phyloP scores from a whole-genome alignment of 2,329 filamentous ascomycete species.

The Fusarium sp. region DNA sequence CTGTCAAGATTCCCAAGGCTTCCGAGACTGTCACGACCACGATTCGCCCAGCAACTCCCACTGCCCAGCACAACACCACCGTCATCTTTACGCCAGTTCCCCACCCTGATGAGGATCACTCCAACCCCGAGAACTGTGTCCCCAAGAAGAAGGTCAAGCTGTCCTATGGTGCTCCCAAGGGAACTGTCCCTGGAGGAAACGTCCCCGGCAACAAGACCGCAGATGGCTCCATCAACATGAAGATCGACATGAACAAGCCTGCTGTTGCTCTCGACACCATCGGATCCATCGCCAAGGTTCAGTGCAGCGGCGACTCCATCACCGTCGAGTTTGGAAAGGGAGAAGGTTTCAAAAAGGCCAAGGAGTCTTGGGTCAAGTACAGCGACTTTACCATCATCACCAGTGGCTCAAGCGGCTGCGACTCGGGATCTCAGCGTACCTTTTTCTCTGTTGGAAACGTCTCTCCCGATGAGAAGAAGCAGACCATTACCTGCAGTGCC shows the following conservation, averaged over 20 bases:
- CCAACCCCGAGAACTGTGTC: conserved; percentile 17
- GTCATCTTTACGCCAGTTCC: conserved; percentile 23
- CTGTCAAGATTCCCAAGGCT: neutral
- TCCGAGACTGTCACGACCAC: neutral
- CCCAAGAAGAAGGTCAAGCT: conserved; percentile 24
- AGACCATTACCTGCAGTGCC: conserved; percentile 26
- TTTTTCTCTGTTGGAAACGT: conserved; percentile 52
- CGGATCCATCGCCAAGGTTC: conserved; percentile 16
- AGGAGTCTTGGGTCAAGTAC: conserved; percentile 23
- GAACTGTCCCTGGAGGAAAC: neutral
- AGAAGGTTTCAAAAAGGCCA: conserved; percentile 20
- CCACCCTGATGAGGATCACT: conserved; percentile 13
- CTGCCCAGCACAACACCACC: conserved; percentile 3
- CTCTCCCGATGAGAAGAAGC: conserved; percentile 44
- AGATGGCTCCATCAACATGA: conserved; percentile 23
- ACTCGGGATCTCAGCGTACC: conserved; percentile 53
- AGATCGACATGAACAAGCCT: conserved; percentile 28
- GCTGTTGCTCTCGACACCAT: conserved; percentile 33
- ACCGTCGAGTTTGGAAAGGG: conserved; percentile 20
- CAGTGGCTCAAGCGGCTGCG: conserved; percentile 56
- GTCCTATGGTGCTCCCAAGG: conserved; percentile 14
- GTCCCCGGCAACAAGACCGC: neutral
- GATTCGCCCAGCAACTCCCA: neutral
- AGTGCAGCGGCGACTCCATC: conserved; percentile 17
- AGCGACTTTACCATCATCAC: conserved; percentile 53